phyloP scores from a whole-genome alignment of 148 eudicot species.

The Camellia lanceoleosa region DNA sequence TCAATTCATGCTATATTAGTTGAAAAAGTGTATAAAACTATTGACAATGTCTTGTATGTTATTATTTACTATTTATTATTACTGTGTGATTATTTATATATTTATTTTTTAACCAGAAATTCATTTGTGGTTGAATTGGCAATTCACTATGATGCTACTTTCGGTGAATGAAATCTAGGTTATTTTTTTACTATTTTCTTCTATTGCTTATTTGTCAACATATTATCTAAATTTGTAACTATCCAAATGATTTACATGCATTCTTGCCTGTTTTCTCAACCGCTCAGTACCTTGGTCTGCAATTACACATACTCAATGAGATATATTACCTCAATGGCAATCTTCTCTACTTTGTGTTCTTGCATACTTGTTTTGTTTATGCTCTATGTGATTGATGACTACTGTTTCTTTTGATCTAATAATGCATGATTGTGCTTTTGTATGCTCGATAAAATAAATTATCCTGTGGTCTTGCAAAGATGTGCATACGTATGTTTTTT shows the following conservation, averaged over 20 bases:
- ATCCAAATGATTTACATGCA: not conserved
- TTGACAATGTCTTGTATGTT: not conserved
- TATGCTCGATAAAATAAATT: not conserved
- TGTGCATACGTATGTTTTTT: not conserved
- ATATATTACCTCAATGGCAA: slow-evolving; percentile 3
- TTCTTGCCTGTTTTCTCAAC: slow-evolving; percentile 6
- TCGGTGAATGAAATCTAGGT: not conserved
- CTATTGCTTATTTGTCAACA: not conserved
- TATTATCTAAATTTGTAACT: not conserved
- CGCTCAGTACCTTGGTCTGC: not conserved
- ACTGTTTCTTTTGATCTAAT: not conserved
- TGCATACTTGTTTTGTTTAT: not conserved
- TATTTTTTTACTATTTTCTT: not conserved
- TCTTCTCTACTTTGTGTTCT: not conserved
- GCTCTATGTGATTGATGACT: not conserved
- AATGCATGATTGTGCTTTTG: not conserved
- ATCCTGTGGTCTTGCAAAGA: not conserved
- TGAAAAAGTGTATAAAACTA: not conserved
- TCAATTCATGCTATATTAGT: not conserved
- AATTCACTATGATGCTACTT: not conserved
- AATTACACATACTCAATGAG: not conserved
- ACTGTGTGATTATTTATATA: not conserved
- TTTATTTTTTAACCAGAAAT: not conserved
- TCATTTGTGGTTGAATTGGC: not conserved
- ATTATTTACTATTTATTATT: not conserved